Percentiles rank a stretch among this genome's conserved stretches.
Evolutionary conservation across 2,329 filamentous ascomycete species (phyloP).

Genomic region (Phoma sp.): DNA sequence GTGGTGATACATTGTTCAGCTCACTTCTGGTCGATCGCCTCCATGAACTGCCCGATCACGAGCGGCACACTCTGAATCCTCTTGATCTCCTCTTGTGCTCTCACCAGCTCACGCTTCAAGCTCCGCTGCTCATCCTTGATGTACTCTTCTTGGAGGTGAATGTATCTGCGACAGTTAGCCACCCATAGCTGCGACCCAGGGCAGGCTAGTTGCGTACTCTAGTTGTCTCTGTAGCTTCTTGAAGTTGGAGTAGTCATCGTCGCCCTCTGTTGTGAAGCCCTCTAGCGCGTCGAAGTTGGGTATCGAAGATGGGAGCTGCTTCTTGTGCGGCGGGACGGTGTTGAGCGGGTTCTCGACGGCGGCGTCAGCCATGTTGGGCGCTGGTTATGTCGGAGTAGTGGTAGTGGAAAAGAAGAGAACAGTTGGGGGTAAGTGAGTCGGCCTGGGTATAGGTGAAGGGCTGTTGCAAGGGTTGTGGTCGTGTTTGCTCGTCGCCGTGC

Average conservation of each 20-base stretch:
- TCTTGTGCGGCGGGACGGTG: slow-evolving; percentile 79
- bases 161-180: slow-evolving; percentile 67
- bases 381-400: background rate
- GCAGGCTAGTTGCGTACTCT: slow-evolving; percentile 66
- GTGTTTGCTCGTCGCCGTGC: slow-evolving; percentile 30
- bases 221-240: slow-evolving; percentile 97
- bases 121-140: slow-evolving; percentile 99
- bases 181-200: slow-evolving; percentile 5
- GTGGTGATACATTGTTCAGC: slow-evolving; percentile 29
- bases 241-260: slow-evolving; percentile 91
- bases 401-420: background rate
- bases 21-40: slow-evolving; percentile 99
- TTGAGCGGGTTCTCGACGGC: slow-evolving; percentile 81
- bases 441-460: background rate
- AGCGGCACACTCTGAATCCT: slow-evolving; percentile 97
- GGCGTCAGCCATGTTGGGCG: slow-evolving; percentile 77
- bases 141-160: slow-evolving; percentile 98
- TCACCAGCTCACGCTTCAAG: slow-evolving; percentile 94
- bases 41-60: slow-evolving; percentile 99
- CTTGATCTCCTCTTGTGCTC: slow-evolving; percentile 99
- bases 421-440: background rate
- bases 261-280: slow-evolving; percentile 78
- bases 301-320: slow-evolving; percentile 78
- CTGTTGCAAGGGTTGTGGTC: slow-evolving; percentile 3
- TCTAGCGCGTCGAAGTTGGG: slow-evolving; percentile 91